Conservation (phyloP, 495 filamentous ascomycete genomes). For the Amorphotheca resinae region DNA sequence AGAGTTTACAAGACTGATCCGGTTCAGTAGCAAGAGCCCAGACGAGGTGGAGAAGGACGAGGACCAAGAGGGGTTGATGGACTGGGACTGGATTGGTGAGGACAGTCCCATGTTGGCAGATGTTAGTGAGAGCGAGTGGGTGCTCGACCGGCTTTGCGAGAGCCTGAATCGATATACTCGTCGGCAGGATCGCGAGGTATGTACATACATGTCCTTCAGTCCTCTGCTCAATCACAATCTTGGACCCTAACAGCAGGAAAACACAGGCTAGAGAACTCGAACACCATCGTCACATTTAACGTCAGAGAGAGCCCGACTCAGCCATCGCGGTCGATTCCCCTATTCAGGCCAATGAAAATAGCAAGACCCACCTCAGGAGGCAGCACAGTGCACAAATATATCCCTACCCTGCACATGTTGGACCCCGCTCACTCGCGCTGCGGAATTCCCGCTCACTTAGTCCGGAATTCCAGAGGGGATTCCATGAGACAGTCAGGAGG, state of each 20-base stretch:
- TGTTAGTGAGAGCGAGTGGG: slow-evolving; percentile 42
- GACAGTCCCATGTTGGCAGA: slow-evolving; percentile 53
- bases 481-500: no score
- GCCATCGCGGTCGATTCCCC: background rate
- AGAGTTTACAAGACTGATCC: slow-evolving; percentile 41
- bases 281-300: background rate
- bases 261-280: background rate
- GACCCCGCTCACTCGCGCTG: no score
- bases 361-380: background rate
- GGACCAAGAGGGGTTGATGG: slow-evolving; percentile 23
- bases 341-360: background rate
- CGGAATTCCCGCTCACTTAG: no score
- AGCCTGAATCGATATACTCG: slow-evolving; percentile 33
- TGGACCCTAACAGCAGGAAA: background rate
- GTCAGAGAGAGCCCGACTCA: background rate
- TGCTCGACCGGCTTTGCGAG: slow-evolving; percentile 46
- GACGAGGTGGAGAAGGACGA: slow-evolving; percentile 33
- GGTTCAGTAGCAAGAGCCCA: slow-evolving; percentile 19
- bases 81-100: slow-evolving; percentile 65
- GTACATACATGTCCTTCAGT: background rate
- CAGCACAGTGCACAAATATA: no score
- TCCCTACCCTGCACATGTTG: background rate
- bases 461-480: no score
- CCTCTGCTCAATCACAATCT: background rate
- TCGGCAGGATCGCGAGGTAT: slow-evolving; percentile 21